These are phyloP conservation scores for Trametes villosa DNA, from an alignment of 768 basidiomycete species.

Conservation along the genomic window DNA sequence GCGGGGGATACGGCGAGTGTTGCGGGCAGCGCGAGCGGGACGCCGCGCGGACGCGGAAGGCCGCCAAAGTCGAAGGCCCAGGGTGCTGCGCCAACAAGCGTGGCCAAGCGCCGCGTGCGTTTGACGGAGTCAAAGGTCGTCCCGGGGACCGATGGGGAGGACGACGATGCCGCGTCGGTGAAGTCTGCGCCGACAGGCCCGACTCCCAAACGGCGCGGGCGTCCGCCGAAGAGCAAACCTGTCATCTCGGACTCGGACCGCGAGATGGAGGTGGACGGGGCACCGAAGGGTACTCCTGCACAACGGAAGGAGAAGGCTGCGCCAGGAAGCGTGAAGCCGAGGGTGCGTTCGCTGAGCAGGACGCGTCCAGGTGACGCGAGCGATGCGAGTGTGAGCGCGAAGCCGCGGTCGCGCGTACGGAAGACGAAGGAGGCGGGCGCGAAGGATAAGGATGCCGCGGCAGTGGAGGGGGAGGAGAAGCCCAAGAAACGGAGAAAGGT, in stretches of 20 bases:
- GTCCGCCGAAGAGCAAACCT: constrained; percentile 28
- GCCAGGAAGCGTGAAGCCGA: constrained; percentile 9
- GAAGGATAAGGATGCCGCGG: constrained; percentile 16
- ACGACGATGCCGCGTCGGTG: constrained; percentile 19
- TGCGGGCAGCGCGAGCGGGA: constrained; percentile 23
- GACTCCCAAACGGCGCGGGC: constrained; percentile 23
- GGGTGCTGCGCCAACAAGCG: constrained; percentile 6
- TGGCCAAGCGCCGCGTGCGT: constrained; percentile 17
- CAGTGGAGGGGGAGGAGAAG: constrained; percentile 24
- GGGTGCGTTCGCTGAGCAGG: constrained; percentile 28
- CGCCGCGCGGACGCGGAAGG: constrained; percentile 20
- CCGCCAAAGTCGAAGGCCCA: constrained; percentile 23
- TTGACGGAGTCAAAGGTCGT: constrained; percentile 15
- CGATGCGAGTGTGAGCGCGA: constrained; percentile 12
- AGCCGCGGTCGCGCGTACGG: constrained; percentile 18
- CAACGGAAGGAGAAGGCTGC: constrained; percentile 10
- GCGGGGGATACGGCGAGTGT: constrained; percentile 25
- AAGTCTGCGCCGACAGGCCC: constrained; percentile 17
- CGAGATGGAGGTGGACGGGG: constrained; percentile 20
- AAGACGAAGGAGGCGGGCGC: constrained; percentile 19
- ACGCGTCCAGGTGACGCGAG: constrained; percentile 18
- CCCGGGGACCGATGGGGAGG: constrained; percentile 23
- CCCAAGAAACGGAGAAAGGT: constrained; percentile 35
- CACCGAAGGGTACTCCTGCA: not conserved
- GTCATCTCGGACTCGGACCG: constrained; percentile 27